phyloP scores from a whole-genome alignment of 2,329 filamentous ascomycete species.

The Emergomyces pasteurianus region DNA sequence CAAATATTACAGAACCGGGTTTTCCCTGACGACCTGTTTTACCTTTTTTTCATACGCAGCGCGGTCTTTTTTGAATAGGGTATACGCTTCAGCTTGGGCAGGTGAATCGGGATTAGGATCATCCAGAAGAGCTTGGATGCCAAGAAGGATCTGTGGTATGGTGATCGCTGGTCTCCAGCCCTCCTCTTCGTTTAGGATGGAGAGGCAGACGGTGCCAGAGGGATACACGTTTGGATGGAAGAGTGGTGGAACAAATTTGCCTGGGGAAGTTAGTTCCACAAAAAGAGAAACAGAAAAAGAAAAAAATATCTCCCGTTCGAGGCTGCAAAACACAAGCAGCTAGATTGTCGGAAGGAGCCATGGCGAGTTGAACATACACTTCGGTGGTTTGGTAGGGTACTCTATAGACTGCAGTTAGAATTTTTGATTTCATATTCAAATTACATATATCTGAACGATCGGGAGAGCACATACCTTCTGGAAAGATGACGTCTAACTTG shows the following conservation, averaged over 20 bases:
- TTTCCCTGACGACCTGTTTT: conserved; percentile 74
- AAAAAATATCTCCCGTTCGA: conserved; percentile 10
- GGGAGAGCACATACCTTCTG: conserved; percentile 55
- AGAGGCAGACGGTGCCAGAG: conserved; percentile 92
- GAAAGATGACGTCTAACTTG: conserved; percentile 85
- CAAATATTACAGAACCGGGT: conserved; percentile 54
- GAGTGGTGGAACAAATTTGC: conserved; percentile 90
- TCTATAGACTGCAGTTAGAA: conserved; percentile 43
- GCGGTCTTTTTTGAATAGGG: conserved; percentile 85
- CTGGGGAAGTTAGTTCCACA: conserved; percentile 34
- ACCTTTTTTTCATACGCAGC: conserved; percentile 81
- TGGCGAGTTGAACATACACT: conserved; percentile 51
- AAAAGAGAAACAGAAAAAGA: no score
- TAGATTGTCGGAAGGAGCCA: neutral
- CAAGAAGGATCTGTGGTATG: conserved; percentile 91
- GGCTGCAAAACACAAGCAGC: neutral
- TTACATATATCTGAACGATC: no score
- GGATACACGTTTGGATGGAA: conserved; percentile 99
- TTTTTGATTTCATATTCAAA: no score
- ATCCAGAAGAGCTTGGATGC: conserved; percentile 89
- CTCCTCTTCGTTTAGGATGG: conserved; percentile 95
- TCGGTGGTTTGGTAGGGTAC: conserved; percentile 96
- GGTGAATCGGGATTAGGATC: conserved; percentile 96
- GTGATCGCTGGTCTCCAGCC: conserved; percentile 98
- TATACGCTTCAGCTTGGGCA: conserved; percentile 94